Evolutionary conservation across 805 yeast species (phyloP), one percentile per base, ranked within the genome.

Genomic region (Cyberlindnera mrakii): DNA sequence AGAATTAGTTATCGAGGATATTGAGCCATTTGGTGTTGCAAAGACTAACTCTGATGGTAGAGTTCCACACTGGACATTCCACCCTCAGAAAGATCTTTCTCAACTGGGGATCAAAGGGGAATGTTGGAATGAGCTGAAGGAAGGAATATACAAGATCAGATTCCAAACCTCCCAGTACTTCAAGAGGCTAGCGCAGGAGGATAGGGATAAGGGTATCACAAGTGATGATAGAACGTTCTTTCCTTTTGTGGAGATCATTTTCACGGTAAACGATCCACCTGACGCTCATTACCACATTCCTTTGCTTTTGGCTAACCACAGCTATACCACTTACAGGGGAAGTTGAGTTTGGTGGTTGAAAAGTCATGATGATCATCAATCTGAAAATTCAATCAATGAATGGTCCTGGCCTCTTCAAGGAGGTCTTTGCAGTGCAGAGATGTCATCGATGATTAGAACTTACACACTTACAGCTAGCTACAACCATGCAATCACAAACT

Each of bases 261-360:
- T 90, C 58, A 74, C 74, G 27, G 77, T 90, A 4, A 72, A 72
- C 6, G 70, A 71, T 49, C 84, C 85, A 0, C 82, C 87, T 0
- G 87, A 82, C 46, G 67, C 76, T 32, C 98, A 90, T 60, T 90
- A 88, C 63, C 98, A 90, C 60, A 83, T 90, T 42, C 98, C 98
- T 0, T 66, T 90, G 48, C 71, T 90, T 42, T 67, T 90, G 45
- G 80, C 96, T 35, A 87, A 87, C 58, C 87, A 83, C 64, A 83
- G 96, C 30, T 90, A 89, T 66, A 78, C 95, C 6, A 90, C 97
- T 0, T 90, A 90, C 66, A 74, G 97, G 44, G 98, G 98, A 2
- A 50, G 56, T 17, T 48, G 43, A 40, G 17, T 13, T 23, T 23
- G 27, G 10, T 23, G 27, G 4, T 23, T 23, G 23, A 23, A 23